A percentile compares a stretch with the other conserved stretches of the same genome.
phyloP scores from a whole-genome alignment of 805 yeast species.

The Kodamaea sagamina region DNA sequence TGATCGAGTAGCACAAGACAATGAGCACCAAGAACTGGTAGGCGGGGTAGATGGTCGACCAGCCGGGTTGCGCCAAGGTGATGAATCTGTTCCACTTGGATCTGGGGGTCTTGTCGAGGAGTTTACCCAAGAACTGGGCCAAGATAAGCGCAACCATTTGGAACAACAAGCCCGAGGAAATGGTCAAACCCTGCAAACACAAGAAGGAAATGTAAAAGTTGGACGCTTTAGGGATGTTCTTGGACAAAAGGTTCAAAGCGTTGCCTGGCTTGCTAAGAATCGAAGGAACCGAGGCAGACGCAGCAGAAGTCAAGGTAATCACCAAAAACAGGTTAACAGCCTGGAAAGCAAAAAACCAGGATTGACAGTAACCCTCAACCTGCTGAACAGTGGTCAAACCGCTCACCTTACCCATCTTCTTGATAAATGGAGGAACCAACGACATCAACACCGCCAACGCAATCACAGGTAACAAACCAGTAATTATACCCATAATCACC shows the following conservation, averaged over 20 bases:
- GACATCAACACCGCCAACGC: constrained; percentile 32
- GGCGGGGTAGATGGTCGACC: constrained; percentile 82
- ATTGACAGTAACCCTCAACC: constrained; percentile 29
- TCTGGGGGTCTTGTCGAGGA: constrained; percentile 87
- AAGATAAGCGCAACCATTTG: constrained; percentile 58
- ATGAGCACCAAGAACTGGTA: constrained; percentile 76
- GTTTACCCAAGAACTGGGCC: constrained; percentile 65
- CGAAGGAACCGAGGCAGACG: constrained; percentile 30
- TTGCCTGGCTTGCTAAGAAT: constrained; percentile 16
- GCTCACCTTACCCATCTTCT: constrained; percentile 27
- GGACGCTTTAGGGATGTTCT: constrained; percentile 28
- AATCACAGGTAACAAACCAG: constrained; percentile 30
- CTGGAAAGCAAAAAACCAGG: constrained; percentile 31
- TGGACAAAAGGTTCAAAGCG: constrained; percentile 24
- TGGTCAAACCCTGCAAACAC: constrained; percentile 28
- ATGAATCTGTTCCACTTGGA: constrained; percentile 82
- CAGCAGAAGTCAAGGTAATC: constrained; percentile 29
- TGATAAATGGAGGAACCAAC: constrained; percentile 30
- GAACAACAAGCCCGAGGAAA: constrained; percentile 25
- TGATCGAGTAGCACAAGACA: constrained; percentile 71
- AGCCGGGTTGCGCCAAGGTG: constrained; percentile 63
- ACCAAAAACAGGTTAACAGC: constrained; percentile 32
- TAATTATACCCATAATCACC: constrained; percentile 27
- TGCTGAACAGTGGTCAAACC: constrained; percentile 29
- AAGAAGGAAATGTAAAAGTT: constrained; percentile 30